Base-by-base conservation (phyloP, 1,284 basidiomycete genomes). In the Sanguinoderma infundibulare region DNA sequence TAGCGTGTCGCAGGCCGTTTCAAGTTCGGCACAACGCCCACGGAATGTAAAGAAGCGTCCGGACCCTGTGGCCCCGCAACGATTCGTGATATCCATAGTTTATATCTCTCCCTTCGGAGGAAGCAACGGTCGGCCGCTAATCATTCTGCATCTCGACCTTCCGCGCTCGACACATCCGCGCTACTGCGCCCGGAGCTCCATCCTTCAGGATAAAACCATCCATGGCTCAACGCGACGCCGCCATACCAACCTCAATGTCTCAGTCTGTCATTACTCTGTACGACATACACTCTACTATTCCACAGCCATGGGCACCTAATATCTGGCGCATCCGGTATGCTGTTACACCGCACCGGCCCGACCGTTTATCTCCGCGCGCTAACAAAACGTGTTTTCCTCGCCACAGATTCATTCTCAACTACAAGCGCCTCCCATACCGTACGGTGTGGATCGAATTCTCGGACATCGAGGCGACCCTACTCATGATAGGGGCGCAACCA, bases 301-400 rank as follows among this genome's bases (percentile, higher is more conserved):
- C 84, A 6, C 86, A 89, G 60, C 83, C 89, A 24, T 91, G 89
- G 89, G 84, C 85, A 53, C 89, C 89, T 12, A 88, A 87, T 68
- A 85, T 89, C 34, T 90, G 89, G 89, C 79, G 87, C 39, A 80
- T 81, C 52, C 67, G 78, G 78, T 77, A 53, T 35, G 70, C 54
- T 14, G 15, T 28, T 12, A 30, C 2, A 14, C 30, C 51, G 28
- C 28, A n/a, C 14, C 30, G 28, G 15, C 17, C 17, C 12, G 1
- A 28, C 10, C 5, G 30, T 57, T 24, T n/a, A 49, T 46, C 20
- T 17, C 35, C 20, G 7, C 35, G 34, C 26, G 50, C 53, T 62
- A 22, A 66, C 49, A n/a, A 10, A 40, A n/a, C 4, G 14, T 7
- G 15, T 17, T 34, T 26, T n/a, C 32, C 34, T 20, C 30, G 2